A percentile compares a stretch with the other conserved stretches of the same genome.
phyloP scores from a whole-genome alignment of 352 stramenopile species.

The Phytopythium boreale region DNA sequence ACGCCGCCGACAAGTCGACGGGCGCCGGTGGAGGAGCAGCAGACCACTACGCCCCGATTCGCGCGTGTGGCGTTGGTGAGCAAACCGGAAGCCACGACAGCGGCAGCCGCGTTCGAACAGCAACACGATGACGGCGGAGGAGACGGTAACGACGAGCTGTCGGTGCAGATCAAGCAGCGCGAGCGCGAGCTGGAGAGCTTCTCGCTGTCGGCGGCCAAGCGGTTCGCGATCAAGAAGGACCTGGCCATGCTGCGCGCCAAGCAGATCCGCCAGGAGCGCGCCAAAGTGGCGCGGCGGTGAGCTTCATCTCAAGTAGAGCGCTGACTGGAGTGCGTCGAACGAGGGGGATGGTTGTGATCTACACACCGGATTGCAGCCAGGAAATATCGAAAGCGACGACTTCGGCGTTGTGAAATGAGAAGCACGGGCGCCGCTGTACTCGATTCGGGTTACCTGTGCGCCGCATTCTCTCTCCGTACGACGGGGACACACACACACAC shows the following conservation, averaged over 20 bases:
- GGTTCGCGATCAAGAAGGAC: constrained; percentile 82
- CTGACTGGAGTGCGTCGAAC: not conserved
- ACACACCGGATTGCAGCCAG: no score
- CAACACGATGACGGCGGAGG: not conserved
- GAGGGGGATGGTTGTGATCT: no score
- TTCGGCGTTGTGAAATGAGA: not conserved
- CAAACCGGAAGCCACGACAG: not conserved
- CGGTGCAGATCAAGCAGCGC: constrained; percentile 43
- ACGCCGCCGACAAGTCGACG: not conserved
- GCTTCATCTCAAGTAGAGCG: not conserved
- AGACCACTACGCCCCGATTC: not conserved
- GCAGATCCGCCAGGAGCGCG: constrained; percentile 52
- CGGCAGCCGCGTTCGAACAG: not conserved
- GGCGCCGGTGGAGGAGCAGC: not conserved
- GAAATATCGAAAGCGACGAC: no score
- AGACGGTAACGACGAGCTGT: constrained; percentile 15
- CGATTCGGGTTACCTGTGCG: not conserved
- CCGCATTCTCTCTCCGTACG: not conserved
- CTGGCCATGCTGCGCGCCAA: constrained; percentile 63
- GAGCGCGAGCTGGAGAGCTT: constrained; percentile 64
- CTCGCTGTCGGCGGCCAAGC: constrained; percentile 63
- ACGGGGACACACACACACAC: not conserved
- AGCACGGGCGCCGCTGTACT: not conserved
- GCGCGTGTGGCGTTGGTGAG: not conserved
- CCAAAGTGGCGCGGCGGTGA: constrained; percentile 1